Evolutionary conservation across 768 basidiomycete genomes (phyloP).

Genomic region (Hemileccinum rubropunctum): DNA sequence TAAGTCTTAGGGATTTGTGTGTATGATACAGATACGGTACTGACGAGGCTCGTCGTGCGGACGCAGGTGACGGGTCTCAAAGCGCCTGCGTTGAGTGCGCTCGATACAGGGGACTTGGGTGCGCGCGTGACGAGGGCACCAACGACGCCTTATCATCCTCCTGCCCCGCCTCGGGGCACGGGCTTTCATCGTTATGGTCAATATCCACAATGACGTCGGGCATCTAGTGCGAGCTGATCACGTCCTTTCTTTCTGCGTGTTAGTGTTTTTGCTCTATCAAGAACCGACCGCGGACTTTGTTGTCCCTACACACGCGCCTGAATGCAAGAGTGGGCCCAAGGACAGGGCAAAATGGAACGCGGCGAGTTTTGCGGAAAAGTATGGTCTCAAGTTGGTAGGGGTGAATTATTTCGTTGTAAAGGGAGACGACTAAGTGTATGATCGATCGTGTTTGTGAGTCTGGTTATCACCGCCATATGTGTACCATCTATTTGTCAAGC

Average conservation of each 20-base stretch:
- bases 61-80: conserved; percentile 40
- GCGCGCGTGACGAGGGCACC: conserved; percentile 45
- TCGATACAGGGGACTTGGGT: conserved; percentile 32
- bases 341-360: conserved; percentile 57
- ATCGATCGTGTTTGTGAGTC: background rate
- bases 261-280: conserved; percentile 58
- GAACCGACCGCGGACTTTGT: conserved; percentile 46
- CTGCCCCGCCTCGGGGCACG: conserved; percentile 51
- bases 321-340: conserved; percentile 42
- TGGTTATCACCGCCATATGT: background rate
- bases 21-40: background rate
- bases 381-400: conserved; percentile 56
- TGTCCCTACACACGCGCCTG: conserved; percentile 44
- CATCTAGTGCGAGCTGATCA: background rate
- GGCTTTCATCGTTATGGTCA: conserved; percentile 59
- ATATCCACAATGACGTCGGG: background rate
- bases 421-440: conserved; percentile 14
- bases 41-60: background rate
- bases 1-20: conserved; percentile 22
- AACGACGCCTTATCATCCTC: conserved; percentile 54
- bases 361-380: conserved; percentile 45
- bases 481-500: background rate
- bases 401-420: conserved; percentile 53
- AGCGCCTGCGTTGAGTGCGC: conserved; percentile 29
- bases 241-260: too few relatives aligned